These are phyloP conservation scores for Eimeria maxima DNA, from an alignment of 169 alveolate genomes.

Conservation along the genomic window DNA sequence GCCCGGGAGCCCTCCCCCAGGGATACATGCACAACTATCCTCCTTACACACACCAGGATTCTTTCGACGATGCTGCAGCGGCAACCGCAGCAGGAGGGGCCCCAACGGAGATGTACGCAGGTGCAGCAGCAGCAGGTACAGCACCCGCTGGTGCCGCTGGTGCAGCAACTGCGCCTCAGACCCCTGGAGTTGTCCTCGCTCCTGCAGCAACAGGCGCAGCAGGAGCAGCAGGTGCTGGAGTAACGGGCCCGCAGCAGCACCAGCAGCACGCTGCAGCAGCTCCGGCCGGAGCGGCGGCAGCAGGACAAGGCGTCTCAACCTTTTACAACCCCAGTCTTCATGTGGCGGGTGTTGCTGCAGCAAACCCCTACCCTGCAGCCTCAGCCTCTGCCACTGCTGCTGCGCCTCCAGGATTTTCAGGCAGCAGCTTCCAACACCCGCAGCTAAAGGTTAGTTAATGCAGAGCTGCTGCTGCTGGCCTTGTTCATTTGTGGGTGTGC, in stretches of 20 bases:
- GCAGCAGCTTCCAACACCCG: conserved; percentile 64
- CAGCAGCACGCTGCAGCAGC: conserved; percentile 76
- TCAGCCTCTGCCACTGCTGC: conserved; percentile 39
- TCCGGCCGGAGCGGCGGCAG: conserved; percentile 49
- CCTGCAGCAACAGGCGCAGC: conserved; percentile 57
- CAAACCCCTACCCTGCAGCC: conserved; percentile 45
- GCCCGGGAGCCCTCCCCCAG: conserved; percentile 69
- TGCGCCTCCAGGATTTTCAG: conserved; percentile 64
- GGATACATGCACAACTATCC: conserved; percentile 62
- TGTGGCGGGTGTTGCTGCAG: conserved; percentile 58
- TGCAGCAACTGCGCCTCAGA: conserved; percentile 28
- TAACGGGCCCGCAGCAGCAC: conserved; percentile 49
- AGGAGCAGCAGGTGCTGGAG: conserved; percentile 61
- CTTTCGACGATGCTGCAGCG: conserved; percentile 56
- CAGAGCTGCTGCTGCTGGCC: background rate
- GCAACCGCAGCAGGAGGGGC: conserved; percentile 54
- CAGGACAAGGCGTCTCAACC: conserved; percentile 63
- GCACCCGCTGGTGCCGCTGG: conserved; percentile 57
- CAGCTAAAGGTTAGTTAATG: conserved; percentile 16
- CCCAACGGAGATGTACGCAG: conserved; percentile 62
- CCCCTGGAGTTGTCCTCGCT: conserved; percentile 37
- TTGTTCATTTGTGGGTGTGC: background rate
- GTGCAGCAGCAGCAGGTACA: conserved; percentile 39
- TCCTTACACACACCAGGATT: conserved; percentile 45
- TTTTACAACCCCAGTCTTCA: conserved; percentile 51